These are phyloP conservation scores for Neofusicoccum sp. DNA, from an alignment of 2,329 filamentous ascomycete species.

Conservation along the genomic window DNA sequence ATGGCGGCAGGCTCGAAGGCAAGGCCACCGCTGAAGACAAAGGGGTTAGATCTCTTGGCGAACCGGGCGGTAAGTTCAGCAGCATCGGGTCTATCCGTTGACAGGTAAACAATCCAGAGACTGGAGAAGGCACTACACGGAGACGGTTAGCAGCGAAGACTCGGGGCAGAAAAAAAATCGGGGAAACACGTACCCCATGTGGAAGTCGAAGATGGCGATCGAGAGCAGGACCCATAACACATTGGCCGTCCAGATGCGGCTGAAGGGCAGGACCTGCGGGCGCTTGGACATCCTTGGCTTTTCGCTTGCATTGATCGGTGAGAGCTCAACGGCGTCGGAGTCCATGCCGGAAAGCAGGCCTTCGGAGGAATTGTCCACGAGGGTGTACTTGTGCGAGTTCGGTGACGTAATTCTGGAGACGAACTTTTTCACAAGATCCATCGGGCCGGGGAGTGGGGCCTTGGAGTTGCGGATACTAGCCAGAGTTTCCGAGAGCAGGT, in stretches of 20 bases:
- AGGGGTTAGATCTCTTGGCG: constrained; percentile 29
- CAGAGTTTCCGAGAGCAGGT: constrained; percentile 61
- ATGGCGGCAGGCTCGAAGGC: constrained; percentile 72
- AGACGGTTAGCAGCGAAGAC: not conserved
- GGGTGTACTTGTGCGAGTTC: constrained; percentile 3
- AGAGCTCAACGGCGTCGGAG: constrained; percentile 33
- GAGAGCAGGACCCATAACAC: constrained; percentile 61
- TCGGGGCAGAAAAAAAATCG: not conserved
- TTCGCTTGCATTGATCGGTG: constrained; percentile 33
- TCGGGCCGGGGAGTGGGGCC: not conserved
- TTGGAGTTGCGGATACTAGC: constrained; percentile 21
- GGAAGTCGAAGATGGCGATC: constrained; percentile 71
- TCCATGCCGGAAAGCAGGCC: constrained; percentile 30
- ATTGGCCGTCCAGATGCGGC: constrained; percentile 57
- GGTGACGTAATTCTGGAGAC: constrained; percentile 17
- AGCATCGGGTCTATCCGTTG: constrained; percentile 61
- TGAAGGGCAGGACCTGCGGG: constrained; percentile 49
- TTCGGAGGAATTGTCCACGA: constrained; percentile 12
- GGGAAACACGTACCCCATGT: constrained; percentile 52
- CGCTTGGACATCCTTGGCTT: constrained; percentile 35
- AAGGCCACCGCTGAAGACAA: constrained; percentile 71
- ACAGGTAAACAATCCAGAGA: constrained; percentile 76
- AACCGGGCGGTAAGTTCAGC: constrained; percentile 31
- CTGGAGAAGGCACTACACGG: constrained; percentile 65
- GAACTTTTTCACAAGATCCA: constrained; percentile 1